A percentile compares a stretch with the other conserved stretches of the same genome.
Conservation (phyloP, 2,329 filamentous ascomycete genomes). For the Neocucurbitaria cava region DNA sequence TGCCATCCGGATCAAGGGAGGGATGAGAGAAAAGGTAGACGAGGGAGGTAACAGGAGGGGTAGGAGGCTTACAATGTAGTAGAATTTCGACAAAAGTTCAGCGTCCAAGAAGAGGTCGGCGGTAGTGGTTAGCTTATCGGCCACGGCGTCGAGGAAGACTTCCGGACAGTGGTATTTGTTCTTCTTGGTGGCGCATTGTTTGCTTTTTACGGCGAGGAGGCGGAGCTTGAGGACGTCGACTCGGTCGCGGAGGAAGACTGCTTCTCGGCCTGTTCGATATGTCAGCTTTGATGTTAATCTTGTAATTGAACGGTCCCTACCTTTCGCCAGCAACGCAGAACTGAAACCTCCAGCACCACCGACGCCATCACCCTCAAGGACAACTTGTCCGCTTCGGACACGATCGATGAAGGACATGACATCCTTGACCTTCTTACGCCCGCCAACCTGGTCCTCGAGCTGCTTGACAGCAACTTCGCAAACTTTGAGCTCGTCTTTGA, state of each 20-base stretch:
- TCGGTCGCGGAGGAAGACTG: slow-evolving; percentile 90
- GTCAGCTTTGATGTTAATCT: slow-evolving; percentile 10
- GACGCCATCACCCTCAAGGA: slow-evolving; percentile 81
- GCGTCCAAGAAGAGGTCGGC: slow-evolving; percentile 98
- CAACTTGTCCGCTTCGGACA: slow-evolving; percentile 82
- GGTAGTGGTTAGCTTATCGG: slow-evolving; percentile 91
- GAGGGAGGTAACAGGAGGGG: too few relatives aligned
- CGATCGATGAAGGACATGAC: slow-evolving; percentile 92
- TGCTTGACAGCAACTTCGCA: slow-evolving; percentile 79
- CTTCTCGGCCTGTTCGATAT: slow-evolving; percentile 75
- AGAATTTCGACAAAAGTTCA: slow-evolving; percentile 94
- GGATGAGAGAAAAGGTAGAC: not conserved
- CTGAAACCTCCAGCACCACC: slow-evolving; percentile 95
- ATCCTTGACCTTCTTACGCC: slow-evolving; percentile 83
- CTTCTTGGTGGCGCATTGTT: slow-evolving; percentile 80
- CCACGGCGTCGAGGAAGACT: slow-evolving; percentile 96
- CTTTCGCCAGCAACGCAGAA: slow-evolving; percentile 80
- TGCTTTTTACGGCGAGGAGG: slow-evolving; percentile 83
- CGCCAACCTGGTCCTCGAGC: slow-evolving; percentile 79
- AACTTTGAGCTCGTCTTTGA: slow-evolving; percentile 87
- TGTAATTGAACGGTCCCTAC: slow-evolving; percentile 55
- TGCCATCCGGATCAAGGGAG: not conserved
- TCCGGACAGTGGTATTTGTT: slow-evolving; percentile 98
- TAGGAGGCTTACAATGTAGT: slow-evolving; percentile 70
- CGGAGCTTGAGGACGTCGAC: slow-evolving; percentile 91